These are phyloP conservation scores for Calonectria montana DNA, from an alignment of 2,329 filamentous ascomycete species.

Conservation along the genomic window DNA sequence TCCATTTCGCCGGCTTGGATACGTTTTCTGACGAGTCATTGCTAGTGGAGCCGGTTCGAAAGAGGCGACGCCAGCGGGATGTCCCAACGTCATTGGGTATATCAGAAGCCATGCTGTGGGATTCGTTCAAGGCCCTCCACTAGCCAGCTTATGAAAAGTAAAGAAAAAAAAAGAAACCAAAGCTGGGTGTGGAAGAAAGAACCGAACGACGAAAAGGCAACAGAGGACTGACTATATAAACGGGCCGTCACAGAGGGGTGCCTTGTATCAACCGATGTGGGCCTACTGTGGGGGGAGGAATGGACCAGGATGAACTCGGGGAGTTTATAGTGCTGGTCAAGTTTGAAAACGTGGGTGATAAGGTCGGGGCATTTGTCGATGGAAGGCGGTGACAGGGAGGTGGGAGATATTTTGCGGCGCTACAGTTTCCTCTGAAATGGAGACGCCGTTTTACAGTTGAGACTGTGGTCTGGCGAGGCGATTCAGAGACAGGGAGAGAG, in stretches of 20 bases:
- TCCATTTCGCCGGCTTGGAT: conserved; percentile 59
- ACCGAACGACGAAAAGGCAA: neutral
- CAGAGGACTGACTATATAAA: neutral
- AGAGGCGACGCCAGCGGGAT: conserved; percentile 34
- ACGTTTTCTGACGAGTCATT: conserved; percentile 22
- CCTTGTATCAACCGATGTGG: neutral
- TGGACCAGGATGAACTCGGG: neutral
- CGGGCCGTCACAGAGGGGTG: neutral
- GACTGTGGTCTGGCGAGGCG: neutral
- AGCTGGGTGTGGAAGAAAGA: neutral
- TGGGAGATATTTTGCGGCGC: neutral
- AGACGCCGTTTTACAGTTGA: neutral
- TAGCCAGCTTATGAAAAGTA: neutral
- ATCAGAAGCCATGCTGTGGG: conserved; percentile 29
- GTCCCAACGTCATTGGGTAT: conserved; percentile 18
- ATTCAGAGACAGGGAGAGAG: neutral
- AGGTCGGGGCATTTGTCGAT: neutral
- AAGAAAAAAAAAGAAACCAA: neutral
- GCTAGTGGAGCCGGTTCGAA: conserved; percentile 24
- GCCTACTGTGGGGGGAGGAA: conserved; percentile 1
- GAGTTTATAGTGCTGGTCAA: conserved; percentile 2
- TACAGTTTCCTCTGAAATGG: neutral
- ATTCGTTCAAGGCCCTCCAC: neutral
- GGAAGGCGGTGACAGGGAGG: neutral
- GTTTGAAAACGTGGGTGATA: neutral